Base-by-base conservation (phyloP, 768 basidiomycete genomes). In the Ramaria sp. region DNA sequence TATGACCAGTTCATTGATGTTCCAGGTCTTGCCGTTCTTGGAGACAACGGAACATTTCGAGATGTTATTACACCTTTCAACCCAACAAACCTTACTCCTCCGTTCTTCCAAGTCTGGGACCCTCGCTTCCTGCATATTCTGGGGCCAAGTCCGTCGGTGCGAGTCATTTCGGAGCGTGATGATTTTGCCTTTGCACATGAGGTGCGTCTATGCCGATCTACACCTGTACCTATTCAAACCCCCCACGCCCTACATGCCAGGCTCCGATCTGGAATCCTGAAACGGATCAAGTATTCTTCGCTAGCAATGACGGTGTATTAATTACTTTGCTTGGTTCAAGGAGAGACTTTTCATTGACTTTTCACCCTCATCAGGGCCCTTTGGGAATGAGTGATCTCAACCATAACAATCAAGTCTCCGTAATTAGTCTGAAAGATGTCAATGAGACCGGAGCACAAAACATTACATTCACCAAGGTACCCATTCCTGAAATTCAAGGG, bases 131-230 rank as follows among this genome's bases (percentile, higher is more conserved):
- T 83, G 42, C 54, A 64, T 6, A 69, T 88, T 53, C 73, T 87
- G 0, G 87, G 85, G 1, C 58, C 65, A 3, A 67, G 69, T 24
- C 78, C 86, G 5, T 74, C 75, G 0, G 74, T 89, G 48, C 73
- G 75, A 3, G 64, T 77, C 56, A 76, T 91, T 45, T 79, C 79
- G 0, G 74, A 76, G 7, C 78, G 80, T 56, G 73, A 75, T 3
- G 77, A 73, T 3, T 82, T 81, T 64, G 82, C 82, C 2, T 80
- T 87, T 58, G 86, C 85, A 16, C 87, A 90, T 62, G 88, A 91
- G 27, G 32, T 34, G 13, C 13, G 32, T 34, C 30, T 51, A 15
- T 15, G 50, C 18, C 37, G 32, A 8, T 38, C 37, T 36, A 13
- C 7, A n/a, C 18, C 18, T 36, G 20, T 3, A 36, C 25, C 20